These are phyloP conservation scores for Anaeromyces robustus DNA, from an alignment of 192 early-diverging fungal genomes.

Conservation along the genomic window DNA sequence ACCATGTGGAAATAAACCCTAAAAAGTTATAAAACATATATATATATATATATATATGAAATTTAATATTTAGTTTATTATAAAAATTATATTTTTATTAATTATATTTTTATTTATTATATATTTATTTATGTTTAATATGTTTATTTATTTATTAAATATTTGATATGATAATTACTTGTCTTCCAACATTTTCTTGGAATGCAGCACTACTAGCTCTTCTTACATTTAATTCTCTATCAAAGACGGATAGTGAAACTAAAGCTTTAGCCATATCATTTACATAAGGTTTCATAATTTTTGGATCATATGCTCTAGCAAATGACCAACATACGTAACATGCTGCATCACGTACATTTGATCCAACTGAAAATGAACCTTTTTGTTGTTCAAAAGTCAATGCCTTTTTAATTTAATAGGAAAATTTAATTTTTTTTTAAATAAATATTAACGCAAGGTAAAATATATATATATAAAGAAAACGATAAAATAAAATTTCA, in stretches of 20 bases:
- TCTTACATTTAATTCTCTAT: constrained; percentile 85
- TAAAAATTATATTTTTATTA: no score
- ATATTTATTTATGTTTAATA: no score
- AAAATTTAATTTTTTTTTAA: neutral
- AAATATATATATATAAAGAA: no score
- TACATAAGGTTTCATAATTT: constrained; percentile 47
- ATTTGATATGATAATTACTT: constrained; percentile 26
- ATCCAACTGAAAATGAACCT: constrained; percentile 79
- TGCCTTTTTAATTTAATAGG: constrained; percentile 15
- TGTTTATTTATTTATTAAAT: no score
- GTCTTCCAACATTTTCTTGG: constrained; percentile 92
- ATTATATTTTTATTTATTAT: no score
- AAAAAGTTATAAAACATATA: no score
- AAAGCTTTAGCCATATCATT: constrained; percentile 53
- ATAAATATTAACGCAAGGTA: no score
- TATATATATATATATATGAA: no score
- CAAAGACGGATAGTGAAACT: constrained; percentile 66
- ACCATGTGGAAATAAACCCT: constrained; percentile 81
- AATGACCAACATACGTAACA: constrained; percentile 98
- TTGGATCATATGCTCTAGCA: constrained; percentile 70
- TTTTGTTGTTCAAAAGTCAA: constrained; percentile 78
- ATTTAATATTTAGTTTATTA: no score
- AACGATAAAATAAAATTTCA: no score
- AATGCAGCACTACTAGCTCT: constrained; percentile 90
- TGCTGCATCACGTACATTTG: constrained; percentile 87